Conservation (phyloP, 805 yeast genomes). For the Yarrowia sp. region DNA sequence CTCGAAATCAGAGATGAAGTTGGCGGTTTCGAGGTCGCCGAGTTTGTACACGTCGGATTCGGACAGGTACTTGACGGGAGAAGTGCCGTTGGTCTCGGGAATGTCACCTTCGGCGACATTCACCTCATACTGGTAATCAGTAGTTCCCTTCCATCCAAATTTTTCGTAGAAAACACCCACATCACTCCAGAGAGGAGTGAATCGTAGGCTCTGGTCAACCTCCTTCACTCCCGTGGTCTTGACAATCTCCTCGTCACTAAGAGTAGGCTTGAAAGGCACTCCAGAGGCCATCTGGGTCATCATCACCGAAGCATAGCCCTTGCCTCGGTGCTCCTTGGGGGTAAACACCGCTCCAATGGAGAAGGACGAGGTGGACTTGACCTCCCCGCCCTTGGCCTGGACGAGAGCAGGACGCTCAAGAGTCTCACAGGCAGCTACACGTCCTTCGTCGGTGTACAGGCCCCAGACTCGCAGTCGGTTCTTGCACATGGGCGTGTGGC, state of each 20-base stretch:
- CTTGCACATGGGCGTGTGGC: constrained; percentile 28
- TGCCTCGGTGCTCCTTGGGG: constrained; percentile 47
- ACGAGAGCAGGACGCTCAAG: constrained; percentile 42
- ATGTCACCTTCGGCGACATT: not conserved
- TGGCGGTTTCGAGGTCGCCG: not conserved
- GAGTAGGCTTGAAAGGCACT: not conserved
- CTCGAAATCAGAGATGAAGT: not conserved
- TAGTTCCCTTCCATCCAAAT: constrained; percentile 48
- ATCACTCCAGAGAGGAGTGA: constrained; percentile 64
- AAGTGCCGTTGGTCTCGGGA: not conserved
- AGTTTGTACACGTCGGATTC: not conserved
- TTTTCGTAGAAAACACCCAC: constrained; percentile 64
- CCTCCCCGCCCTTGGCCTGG: constrained; percentile 31
- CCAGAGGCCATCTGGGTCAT: constrained; percentile 11
- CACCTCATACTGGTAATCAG: constrained; percentile 29
- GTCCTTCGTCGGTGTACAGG: constrained; percentile 35
- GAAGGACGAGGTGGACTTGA: constrained; percentile 31
- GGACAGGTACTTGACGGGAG: not conserved
- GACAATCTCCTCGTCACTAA: constrained; percentile 7
- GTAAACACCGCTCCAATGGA: constrained; percentile 62
- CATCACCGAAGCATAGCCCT: constrained; percentile 50
- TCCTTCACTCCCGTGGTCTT: constrained; percentile 23
- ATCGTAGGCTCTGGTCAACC: constrained; percentile 34
- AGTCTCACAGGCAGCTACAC: constrained; percentile 49
- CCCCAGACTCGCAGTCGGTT: constrained; percentile 35